A percentile compares a stretch with the other conserved stretches of the same genome.
These are phyloP conservation scores for Hymenoscyphus scutula DNA, from an alignment of 2,329 filamentous ascomycete species.

Conservation along the genomic window DNA sequence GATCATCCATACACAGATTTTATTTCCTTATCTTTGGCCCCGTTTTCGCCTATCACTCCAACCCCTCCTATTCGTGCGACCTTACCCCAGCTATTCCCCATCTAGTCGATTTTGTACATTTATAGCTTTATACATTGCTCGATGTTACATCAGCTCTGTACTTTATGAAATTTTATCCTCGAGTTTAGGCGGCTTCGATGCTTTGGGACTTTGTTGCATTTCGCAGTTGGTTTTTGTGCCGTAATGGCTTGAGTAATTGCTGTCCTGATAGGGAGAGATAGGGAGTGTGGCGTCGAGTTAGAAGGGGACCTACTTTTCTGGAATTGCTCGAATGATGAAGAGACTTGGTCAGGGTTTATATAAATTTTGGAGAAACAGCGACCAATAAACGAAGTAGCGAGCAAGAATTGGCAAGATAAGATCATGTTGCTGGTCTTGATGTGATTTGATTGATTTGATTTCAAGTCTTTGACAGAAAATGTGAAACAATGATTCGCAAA, in stretches of 20 bases:
- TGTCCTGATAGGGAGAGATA: neutral
- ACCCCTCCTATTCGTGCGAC: slow-evolving; percentile 6
- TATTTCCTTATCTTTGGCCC: slow-evolving; percentile 12
- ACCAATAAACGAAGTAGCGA: too few species aligned
- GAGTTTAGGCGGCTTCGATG: slow-evolving; percentile 4
- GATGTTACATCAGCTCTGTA: too few species aligned
- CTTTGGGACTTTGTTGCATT: slow-evolving; percentile 24
- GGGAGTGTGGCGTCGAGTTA: neutral
- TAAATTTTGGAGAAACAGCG: too few species aligned
- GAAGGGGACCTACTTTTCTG: neutral
- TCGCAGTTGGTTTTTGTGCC: slow-evolving; percentile 27
- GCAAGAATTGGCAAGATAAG: too few species aligned
- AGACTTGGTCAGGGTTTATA: too few species aligned
- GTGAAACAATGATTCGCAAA: too few species aligned
- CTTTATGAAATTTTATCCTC: neutral
- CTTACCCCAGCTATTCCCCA: neutral
- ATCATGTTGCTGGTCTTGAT: too few species aligned
- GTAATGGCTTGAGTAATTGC: slow-evolving; percentile 20
- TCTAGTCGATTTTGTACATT: neutral
- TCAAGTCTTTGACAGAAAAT: too few species aligned
- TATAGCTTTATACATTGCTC: too few species aligned
- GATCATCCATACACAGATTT: neutral
- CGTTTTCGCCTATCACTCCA: slow-evolving; percentile 7
- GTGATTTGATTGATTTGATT: too few species aligned
- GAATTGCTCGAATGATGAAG: too few species aligned